Conservation (phyloP, 139 green algal species). For the Picochlorum costavermella region DNA sequence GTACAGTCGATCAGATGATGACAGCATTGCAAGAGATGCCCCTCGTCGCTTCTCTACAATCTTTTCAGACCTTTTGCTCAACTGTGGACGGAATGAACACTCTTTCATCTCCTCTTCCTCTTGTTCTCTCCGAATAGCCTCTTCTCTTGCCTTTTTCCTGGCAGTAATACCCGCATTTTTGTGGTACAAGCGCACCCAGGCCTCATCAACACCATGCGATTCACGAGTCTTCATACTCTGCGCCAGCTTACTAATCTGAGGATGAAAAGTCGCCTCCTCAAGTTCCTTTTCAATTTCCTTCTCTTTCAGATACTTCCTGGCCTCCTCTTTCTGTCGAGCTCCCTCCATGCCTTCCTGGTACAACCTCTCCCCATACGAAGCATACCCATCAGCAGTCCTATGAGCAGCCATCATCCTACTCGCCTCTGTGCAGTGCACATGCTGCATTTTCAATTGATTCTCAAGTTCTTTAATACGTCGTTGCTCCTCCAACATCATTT, state of each 20-base stretch:
- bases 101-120: slow-evolving; percentile 28
- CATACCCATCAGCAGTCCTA: slow-evolving; percentile 43
- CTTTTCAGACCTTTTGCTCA: slow-evolving; percentile 26
- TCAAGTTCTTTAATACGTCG: slow-evolving; percentile 32
- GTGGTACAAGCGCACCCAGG: not conserved
- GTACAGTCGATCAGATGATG: slow-evolving; percentile 60
- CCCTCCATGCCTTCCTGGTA: slow-evolving; percentile 62
- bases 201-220: not conserved
- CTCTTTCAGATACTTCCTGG: slow-evolving; percentile 35
- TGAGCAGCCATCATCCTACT: slow-evolving; percentile 57
- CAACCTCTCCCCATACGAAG: slow-evolving; percentile 74
- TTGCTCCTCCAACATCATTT: slow-evolving; percentile 36
- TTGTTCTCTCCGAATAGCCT: not conserved
- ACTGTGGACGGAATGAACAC: slow-evolving; percentile 63
- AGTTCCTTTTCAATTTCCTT: slow-evolving; percentile 38
- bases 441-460: slow-evolving; percentile 22
- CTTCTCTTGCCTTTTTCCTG: not conserved
- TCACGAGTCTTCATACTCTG: slow-evolving; percentile 11
- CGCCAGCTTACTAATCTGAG: slow-evolving; percentile 39
- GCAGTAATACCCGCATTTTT: too few species aligned
- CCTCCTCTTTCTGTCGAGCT: slow-evolving; percentile 29
- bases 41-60: slow-evolving; percentile 19
- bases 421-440: slow-evolving; percentile 50
- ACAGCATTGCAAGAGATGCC: not conserved
- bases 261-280: slow-evolving; percentile 62